Percentiles rank a stretch among this genome's conserved stretches.
Conservation (phyloP, 257 asterid species). For the Solanum boliviense region DNA sequence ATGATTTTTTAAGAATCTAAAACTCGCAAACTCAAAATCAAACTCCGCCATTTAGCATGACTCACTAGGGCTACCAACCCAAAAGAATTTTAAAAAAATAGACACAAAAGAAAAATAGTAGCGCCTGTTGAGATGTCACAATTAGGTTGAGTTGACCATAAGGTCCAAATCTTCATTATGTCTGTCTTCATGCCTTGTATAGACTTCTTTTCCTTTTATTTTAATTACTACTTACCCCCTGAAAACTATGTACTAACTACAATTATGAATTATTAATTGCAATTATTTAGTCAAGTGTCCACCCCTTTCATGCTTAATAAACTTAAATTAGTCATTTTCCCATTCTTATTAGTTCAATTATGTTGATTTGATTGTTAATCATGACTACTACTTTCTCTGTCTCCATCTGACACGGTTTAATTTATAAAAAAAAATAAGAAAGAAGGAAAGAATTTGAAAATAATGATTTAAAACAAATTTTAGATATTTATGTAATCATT, state of each 20-base stretch:
- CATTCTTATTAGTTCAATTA: neutral
- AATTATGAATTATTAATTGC: neutral
- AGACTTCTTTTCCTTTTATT: neutral
- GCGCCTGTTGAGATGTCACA: neutral
- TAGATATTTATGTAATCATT: neutral
- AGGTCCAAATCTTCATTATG: neutral
- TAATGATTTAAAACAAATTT: neutral
- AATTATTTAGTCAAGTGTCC: neutral
- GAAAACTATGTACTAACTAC: neutral
- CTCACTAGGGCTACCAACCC: neutral
- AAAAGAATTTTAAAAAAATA: neutral
- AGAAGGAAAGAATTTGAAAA: neutral
- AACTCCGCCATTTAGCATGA: neutral
- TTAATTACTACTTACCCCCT: neutral
- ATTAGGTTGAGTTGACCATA: neutral
- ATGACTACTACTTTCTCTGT: neutral
- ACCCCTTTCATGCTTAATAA: neutral
- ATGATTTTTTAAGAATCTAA: neutral
- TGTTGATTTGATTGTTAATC: neutral
- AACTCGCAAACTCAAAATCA: neutral
- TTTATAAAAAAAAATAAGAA: neutral
- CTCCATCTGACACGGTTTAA: neutral
- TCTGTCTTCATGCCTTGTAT: neutral
- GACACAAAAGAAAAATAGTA: neutral
- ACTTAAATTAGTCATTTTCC: neutral